These are phyloP conservation scores for Ustilago xerochloae DNA, from an alignment of 1,284 basidiomycete species.

Conservation along the genomic window DNA sequence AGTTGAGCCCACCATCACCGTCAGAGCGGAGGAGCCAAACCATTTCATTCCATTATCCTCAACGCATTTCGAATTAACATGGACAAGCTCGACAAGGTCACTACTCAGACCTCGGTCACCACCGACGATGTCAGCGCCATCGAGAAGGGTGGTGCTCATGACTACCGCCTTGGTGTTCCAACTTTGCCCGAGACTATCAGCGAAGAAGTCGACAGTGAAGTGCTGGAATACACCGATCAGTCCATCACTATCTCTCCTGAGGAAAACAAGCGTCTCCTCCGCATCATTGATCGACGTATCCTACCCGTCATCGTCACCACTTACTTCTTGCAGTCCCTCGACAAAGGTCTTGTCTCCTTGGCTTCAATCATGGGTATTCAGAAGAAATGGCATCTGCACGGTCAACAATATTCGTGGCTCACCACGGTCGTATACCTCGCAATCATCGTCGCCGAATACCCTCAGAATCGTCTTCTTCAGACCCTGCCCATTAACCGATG, in stretches of 20 bases:
- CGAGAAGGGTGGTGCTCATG: too few species aligned
- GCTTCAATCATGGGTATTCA: constrained; percentile 74
- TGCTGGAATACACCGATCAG: constrained; percentile 32
- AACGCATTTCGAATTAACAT: too few species aligned
- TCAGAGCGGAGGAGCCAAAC: too few species aligned
- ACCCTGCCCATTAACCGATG: constrained; percentile 54
- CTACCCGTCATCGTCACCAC: constrained; percentile 73
- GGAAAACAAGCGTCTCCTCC: constrained; percentile 59
- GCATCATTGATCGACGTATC: constrained; percentile 73
- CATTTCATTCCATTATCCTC: too few species aligned
- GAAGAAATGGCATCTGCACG: constrained; percentile 56
- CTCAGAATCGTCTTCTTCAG: constrained; percentile 55
- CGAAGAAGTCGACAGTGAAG: constrained; percentile 45
- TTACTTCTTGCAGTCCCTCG: constrained; percentile 73
- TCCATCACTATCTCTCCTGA: constrained; percentile 37
- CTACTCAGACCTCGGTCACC: too few species aligned
- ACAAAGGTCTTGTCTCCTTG: constrained; percentile 73
- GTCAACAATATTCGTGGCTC: constrained; percentile 60
- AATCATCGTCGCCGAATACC: constrained; percentile 50
- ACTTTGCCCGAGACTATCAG: constrained; percentile 38
- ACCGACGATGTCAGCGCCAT: too few species aligned
- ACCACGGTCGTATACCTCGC: constrained; percentile 61
- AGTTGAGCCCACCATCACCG: too few species aligned
- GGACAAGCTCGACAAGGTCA: too few species aligned
- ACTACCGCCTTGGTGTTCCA: too few species aligned